Evolutionary conservation across 768 basidiomycete genomes (phyloP), one percentile per base, ranked within the genome.

Genomic region (Coprinopsis marcescibilis): DNA sequence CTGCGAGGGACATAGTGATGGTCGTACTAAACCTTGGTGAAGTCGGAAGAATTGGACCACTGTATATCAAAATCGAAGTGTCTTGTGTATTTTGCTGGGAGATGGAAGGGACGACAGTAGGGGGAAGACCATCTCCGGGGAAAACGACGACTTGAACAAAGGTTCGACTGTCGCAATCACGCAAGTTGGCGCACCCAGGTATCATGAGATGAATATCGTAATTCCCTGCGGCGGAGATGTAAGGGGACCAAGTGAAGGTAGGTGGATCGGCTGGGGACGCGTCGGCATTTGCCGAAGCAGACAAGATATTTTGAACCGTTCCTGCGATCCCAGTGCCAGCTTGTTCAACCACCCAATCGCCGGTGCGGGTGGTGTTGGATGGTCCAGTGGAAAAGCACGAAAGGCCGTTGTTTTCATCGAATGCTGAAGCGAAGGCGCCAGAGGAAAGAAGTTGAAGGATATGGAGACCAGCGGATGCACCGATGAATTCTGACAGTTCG

Each of bases 391-490:
- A 81, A 58, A 83, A 91, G 60, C 92, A 93, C 1, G 88, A 86
- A 32, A 69, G 58, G 3, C 64, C 66, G 56, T 93, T 89, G 44
- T 81, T 70, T 13, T 59, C 58, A 42, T 65, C 60, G 45, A 88
- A 65, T 1, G 90, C 78, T 1, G 90, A 91, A 11, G 85, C 89
- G 57, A 88, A 94, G 13, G 93, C 87, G 49, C 95, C 96, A 14
- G 89, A 84, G 2, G 91, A 93, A 15, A 99, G 79, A 13, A 98
- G 70, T 58, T 98, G 91, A n/a, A 98, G 61, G 42, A 96, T 72
- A 61, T 95, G 92, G 26, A 99, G 67, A 34, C 94, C 96, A 3
- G 89, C 78, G 6, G 81, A 78, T 7, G 70, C 64, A 29, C 93
- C 95, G 36, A 69, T 75, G 76, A 85, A 95, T 38, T 72, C 67